These are phyloP conservation scores for Hortaea sp. DNA, from an alignment of 2,329 filamentous ascomycete species.

Conservation along the genomic window DNA sequence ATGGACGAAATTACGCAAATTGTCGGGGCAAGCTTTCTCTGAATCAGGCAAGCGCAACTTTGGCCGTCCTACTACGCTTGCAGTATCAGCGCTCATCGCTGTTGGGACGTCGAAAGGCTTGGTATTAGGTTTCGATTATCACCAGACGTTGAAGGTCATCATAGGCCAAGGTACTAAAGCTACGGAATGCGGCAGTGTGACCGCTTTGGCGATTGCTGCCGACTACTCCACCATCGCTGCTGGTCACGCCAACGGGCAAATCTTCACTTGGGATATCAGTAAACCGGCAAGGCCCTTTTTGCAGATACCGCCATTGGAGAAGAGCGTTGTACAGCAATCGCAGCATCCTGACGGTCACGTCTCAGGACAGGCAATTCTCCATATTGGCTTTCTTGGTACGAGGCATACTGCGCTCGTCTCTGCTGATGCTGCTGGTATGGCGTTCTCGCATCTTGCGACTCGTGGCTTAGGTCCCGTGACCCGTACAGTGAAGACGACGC, in stretches of 20 bases:
- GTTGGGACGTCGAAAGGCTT: constrained; percentile 90
- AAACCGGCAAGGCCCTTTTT: constrained; percentile 79
- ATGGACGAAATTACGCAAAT: constrained; percentile 87
- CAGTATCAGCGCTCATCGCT: constrained; percentile 78
- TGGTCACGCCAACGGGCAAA: constrained; percentile 79
- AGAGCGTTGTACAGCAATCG: constrained; percentile 48
- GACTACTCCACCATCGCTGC: constrained; percentile 87
- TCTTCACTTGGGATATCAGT: constrained; percentile 93
- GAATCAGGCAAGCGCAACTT: constrained; percentile 88
- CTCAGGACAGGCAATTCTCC: constrained; percentile 65
- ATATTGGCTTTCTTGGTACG: constrained; percentile 90
- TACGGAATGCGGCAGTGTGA: constrained; percentile 80
- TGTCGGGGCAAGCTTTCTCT: constrained; percentile 82
- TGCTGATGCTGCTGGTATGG: constrained; percentile 91
- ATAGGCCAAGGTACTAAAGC: constrained; percentile 91
- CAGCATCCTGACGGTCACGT: constrained; percentile 74
- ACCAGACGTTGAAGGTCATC: constrained; percentile 87
- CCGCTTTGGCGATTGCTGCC: constrained; percentile 79
- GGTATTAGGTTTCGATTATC: constrained; percentile 93
- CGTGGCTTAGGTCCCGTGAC: constrained; percentile 80
- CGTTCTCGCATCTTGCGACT: constrained; percentile 91
- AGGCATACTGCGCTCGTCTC: constrained; percentile 91
- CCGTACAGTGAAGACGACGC: constrained; percentile 75
- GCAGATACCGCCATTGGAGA: constrained; percentile 67
- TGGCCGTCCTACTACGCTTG: constrained; percentile 80